These are phyloP conservation scores for Zymoseptoria pseudotritici DNA, from an alignment of 2,329 filamentous ascomycete genomes.

Conservation along the genomic window DNA sequence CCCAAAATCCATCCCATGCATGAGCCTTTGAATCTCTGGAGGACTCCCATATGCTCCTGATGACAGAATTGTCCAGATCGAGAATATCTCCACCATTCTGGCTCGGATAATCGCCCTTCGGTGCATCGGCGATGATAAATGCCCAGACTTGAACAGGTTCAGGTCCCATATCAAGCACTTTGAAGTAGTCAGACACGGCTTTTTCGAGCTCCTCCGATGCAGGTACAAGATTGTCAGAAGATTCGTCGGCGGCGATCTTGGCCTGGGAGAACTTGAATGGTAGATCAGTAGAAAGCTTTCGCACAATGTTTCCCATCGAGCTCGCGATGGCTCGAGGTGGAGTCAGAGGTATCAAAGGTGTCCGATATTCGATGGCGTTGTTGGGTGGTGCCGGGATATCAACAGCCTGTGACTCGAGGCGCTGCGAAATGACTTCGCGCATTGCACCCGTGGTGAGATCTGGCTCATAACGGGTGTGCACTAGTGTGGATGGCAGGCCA, in stretches of 20 bases:
- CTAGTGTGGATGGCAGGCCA: slow-evolving; percentile 53
- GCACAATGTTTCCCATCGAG: slow-evolving; percentile 72
- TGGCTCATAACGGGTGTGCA: slow-evolving; percentile 19
- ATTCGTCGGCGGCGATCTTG: neutral
- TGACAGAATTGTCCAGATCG: neutral
- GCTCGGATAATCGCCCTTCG: neutral
- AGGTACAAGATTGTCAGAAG: slow-evolving; percentile 32
- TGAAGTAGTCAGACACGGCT: slow-evolving; percentile 54
- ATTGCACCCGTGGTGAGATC: slow-evolving; percentile 8
- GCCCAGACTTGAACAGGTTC: slow-evolving; percentile 63
- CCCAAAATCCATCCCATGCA: neutral
- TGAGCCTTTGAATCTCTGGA: neutral
- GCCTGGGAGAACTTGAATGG: neutral
- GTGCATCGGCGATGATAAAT: slow-evolving; percentile 50
- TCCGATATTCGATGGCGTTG: slow-evolving; percentile 1
- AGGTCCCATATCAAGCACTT: slow-evolving; percentile 32
- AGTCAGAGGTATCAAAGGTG: slow-evolving; percentile 45
- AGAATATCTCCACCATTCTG: neutral
- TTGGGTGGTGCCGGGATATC: slow-evolving; percentile 2
- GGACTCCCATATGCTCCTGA: neutral
- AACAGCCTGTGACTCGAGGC: slow-evolving; percentile 18
- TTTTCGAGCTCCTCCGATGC: slow-evolving; percentile 66
- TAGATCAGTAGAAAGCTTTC: slow-evolving; percentile 32
- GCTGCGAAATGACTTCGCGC: slow-evolving; percentile 6
- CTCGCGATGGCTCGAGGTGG: slow-evolving; percentile 57